Percentiles rank a stretch among this genome's conserved stretches.
Conservation (phyloP, 805 yeast species). For the Candida koratica region DNA sequence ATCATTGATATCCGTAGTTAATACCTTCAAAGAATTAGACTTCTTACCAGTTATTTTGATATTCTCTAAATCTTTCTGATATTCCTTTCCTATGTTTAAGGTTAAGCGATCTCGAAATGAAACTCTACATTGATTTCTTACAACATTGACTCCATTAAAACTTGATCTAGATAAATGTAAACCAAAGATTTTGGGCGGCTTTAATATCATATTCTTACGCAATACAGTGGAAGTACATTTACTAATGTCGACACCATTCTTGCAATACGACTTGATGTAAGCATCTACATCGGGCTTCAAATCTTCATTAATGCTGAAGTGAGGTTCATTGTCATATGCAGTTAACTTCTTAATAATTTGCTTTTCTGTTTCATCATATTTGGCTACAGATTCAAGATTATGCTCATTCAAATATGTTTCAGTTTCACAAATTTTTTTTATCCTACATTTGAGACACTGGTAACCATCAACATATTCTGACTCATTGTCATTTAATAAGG, state of each 20-base stretch:
- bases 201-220: conserved; percentile 56
- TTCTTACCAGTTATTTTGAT: conserved; percentile 23
- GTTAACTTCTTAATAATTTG: conserved; percentile 32
- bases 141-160: conserved; percentile 60
- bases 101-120: conserved; percentile 52
- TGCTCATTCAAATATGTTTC: conserved; percentile 24
- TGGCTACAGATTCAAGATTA: conserved; percentile 22
- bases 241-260: conserved; percentile 41
- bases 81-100: conserved; percentile 46
- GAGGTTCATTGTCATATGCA: conserved; percentile 31
- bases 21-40: conserved; percentile 19
- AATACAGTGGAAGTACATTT: conserved; percentile 60
- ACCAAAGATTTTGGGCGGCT: conserved; percentile 67
- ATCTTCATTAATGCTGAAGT: conserved; percentile 60
- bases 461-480: conserved; percentile 73
- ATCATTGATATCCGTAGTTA: conserved; percentile 28
- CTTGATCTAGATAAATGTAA: conserved; percentile 86
- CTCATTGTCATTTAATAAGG: conserved; percentile 53
- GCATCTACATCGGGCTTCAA: conserved; percentile 47
- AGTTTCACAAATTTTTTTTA: conserved; percentile 26
- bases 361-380: conserved; percentile 21
- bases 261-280: conserved; percentile 46
- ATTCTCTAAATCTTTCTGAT: conserved; percentile 32
- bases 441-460: conserved; percentile 70
- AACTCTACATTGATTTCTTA: conserved; percentile 74